Conservation (phyloP, 768 basidiomycete species). For the Phylloporus sp. region DNA sequence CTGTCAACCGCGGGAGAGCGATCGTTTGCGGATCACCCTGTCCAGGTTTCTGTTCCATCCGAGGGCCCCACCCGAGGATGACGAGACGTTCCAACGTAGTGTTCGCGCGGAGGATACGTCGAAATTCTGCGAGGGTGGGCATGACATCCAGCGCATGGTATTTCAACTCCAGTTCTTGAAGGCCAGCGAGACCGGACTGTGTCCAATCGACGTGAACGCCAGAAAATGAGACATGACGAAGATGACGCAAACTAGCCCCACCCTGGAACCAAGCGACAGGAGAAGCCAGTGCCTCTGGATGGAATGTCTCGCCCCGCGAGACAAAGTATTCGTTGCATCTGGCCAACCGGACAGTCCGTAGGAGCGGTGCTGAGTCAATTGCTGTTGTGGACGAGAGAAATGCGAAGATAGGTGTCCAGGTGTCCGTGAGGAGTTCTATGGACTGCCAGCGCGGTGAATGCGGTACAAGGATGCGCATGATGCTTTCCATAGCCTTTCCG, state of each 20-base stretch:
- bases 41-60: background rate
- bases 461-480: constrained; percentile 43
- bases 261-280: constrained; percentile 42
- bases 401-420: constrained; percentile 54
- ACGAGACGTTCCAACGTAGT: constrained; percentile 38
- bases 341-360: constrained; percentile 43
- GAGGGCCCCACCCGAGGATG: constrained; percentile 54
- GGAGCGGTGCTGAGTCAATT: constrained; percentile 32
- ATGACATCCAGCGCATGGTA: constrained; percentile 57
- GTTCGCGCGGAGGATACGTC: constrained; percentile 39
- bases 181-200: constrained; percentile 36
- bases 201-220: constrained; percentile 61
- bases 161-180: constrained; percentile 48
- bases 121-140: constrained; percentile 48
- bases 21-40: constrained; percentile 14
- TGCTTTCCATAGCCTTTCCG: constrained; percentile 40
- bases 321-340: constrained; percentile 61
- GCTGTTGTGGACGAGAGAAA: constrained; percentile 42
- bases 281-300: constrained; percentile 36
- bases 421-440: constrained; percentile 53
- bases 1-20: constrained; percentile 28
- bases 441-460: constrained; percentile 45
- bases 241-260: constrained; percentile 28
- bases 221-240: constrained; percentile 44
- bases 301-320: constrained; percentile 40